Percentiles rank a stretch among this genome's conserved stretches.
phyloP scores from a whole-genome alignment of 805 yeast genomes.

The Candida tibetensis region DNA sequence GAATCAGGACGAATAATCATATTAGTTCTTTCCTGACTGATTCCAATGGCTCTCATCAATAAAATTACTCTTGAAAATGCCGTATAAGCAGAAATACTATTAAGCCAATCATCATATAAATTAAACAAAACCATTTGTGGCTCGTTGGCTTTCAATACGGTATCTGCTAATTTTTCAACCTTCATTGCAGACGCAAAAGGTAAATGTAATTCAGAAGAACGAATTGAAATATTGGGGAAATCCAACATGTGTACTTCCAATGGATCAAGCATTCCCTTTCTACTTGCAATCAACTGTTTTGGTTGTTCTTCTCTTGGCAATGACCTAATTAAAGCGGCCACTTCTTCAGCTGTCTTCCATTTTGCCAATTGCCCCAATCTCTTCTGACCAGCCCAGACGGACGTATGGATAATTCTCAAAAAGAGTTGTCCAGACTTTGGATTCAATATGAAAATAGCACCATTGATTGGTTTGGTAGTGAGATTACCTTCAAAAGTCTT shows the following conservation, averaged over 20 bases:
- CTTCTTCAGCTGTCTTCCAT: conserved; percentile 98
- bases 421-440: conserved; percentile 90
- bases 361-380: conserved; percentile 89
- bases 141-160: conserved; percentile 82
- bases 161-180: conserved; percentile 72
- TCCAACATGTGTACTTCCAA: conserved; percentile 95
- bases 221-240: conserved; percentile 85
- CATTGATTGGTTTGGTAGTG: conserved; percentile 90
- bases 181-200: conserved; percentile 88
- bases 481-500: conserved; percentile 90
- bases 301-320: conserved; percentile 94
- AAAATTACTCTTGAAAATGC: conserved; percentile 88
- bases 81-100: conserved; percentile 78
- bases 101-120: conserved; percentile 92
- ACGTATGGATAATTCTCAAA: conserved; percentile 85
- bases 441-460: conserved; percentile 84
- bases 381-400: conserved; percentile 97
- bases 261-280: conserved; percentile 92
- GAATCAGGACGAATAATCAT: conserved; percentile 73
- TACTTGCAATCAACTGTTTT: conserved; percentile 81
- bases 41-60: conserved; percentile 76
- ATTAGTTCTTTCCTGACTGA: conserved; percentile 74
- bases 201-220: conserved; percentile 83
- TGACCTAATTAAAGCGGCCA: conserved; percentile 84
- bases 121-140: conserved; percentile 91